phyloP scores from a whole-genome alignment of 768 basidiomycete species.

The Boletus tomentosulus region DNA sequence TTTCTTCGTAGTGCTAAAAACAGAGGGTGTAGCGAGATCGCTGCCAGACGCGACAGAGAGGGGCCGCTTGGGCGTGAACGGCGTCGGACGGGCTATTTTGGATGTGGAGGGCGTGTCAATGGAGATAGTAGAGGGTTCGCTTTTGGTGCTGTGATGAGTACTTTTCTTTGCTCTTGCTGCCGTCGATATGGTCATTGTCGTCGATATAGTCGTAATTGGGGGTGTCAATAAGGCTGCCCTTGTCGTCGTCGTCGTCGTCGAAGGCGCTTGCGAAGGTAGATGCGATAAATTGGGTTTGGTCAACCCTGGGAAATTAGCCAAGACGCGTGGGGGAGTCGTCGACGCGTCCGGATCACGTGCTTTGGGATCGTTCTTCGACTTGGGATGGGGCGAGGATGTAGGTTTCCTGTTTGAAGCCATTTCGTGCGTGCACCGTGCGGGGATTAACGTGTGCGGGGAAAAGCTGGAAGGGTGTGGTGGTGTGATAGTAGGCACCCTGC shows the following conservation, averaged over 20 bases:
- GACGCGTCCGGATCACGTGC: slow-evolving; percentile 31
- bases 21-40: slow-evolving; percentile 34
- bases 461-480: background rate
- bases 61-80: slow-evolving; percentile 56
- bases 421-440: background rate
- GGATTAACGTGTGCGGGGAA: no score
- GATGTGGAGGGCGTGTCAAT: slow-evolving; percentile 28
- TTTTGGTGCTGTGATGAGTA: background rate
- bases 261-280: background rate
- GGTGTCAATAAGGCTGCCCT: background rate
- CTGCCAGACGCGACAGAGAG: slow-evolving; percentile 34
- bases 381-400: background rate
- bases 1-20: slow-evolving; percentile 52
- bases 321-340: slow-evolving; percentile 17
- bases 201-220: background rate
- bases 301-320: slow-evolving; percentile 30
- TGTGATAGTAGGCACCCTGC: background rate
- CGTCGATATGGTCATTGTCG: background rate
- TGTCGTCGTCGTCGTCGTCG: slow-evolving; percentile 6
- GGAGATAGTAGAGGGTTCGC: background rate
- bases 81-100: slow-evolving; percentile 38
- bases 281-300: slow-evolving; percentile 9
- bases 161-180: background rate
- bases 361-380: background rate
- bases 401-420: slow-evolving; percentile 10